Percentiles rank a stretch among this genome's conserved stretches.
Evolutionary conservation across 129 eudicot species (phyloP).

Genomic region (Gnaphalium uliginosum): DNA sequence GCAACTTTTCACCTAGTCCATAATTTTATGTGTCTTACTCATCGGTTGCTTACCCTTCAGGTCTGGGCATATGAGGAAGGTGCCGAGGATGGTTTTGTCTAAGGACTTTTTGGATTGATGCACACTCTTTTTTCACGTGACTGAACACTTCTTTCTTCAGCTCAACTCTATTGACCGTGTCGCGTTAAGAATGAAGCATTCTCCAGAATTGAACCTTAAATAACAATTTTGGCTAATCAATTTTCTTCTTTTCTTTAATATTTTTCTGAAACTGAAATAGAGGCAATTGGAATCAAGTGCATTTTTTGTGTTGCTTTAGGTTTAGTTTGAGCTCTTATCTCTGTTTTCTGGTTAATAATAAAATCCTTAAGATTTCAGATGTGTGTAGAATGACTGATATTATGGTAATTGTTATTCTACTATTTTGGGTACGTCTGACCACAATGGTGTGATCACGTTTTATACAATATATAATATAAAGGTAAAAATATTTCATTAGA

Average conservation of each 20-base stretch:
- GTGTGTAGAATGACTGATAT: not conserved
- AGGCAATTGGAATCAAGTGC: conserved; percentile 56
- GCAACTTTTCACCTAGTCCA: not conserved
- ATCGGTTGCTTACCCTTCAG: conserved; percentile 32
- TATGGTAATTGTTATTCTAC: not conserved
- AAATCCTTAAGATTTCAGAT: conserved; percentile 75
- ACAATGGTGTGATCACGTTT: conserved; percentile 42
- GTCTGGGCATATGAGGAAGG: conserved; percentile 97
- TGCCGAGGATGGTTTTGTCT: conserved; percentile 74
- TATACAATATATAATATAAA: too few relatives aligned
- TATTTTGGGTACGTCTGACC: conserved; percentile 9
- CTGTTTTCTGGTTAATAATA: conserved; percentile 74
- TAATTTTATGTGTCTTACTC: not conserved
- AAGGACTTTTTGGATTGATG: conserved; percentile 86
- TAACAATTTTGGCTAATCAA: not conserved
- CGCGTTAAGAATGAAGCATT: too few relatives aligned
- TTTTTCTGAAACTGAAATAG: conserved; percentile 52
- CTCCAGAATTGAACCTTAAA: too few relatives aligned
- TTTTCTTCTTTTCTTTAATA: not conserved
- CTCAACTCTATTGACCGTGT: conserved; percentile 12
- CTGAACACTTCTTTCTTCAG: conserved; percentile 46
- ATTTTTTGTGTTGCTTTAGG: too few relatives aligned
- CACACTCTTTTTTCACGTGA: conserved; percentile 66
- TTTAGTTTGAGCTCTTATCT: conserved; percentile 91
- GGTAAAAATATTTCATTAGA: too few relatives aligned